A percentile compares a stretch with the other conserved stretches of the same genome.
Evolutionary conservation across 805 yeast genomes (phyloP).

Genomic region (Candida verbasci): DNA sequence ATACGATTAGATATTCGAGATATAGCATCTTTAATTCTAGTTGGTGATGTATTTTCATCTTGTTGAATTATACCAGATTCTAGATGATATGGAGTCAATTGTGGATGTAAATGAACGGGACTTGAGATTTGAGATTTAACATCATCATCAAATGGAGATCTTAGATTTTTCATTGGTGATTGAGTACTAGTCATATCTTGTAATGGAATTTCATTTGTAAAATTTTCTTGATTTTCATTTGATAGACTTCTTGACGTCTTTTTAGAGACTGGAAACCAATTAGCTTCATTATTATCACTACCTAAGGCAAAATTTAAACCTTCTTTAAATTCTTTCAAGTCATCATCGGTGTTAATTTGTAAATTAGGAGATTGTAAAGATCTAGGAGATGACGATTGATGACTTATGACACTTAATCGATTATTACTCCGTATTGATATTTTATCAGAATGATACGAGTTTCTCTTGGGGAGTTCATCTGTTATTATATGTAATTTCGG

Average conservation of each 20-base stretch:
- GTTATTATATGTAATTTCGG: slow-evolving; percentile 2
- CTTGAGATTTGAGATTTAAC: neutral
- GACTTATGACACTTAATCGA: slow-evolving; percentile 6
- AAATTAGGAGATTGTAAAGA: neutral
- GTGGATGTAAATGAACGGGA: neutral
- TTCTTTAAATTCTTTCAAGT: slow-evolving; percentile 27
- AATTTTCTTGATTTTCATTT: neutral
- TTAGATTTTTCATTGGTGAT: neutral
- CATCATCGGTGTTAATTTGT: slow-evolving; percentile 15
- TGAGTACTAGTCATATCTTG: slow-evolving; percentile 7
- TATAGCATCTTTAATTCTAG: slow-evolving; percentile 20
- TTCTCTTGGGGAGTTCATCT: slow-evolving; percentile 3
- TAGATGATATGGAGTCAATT: slow-evolving; percentile 9
- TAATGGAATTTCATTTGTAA: slow-evolving; percentile 17
- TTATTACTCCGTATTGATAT: slow-evolving; percentile 1
- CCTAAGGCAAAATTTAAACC: slow-evolving; percentile 35
- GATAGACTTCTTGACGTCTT: neutral
- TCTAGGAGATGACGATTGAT: slow-evolving; percentile 1
- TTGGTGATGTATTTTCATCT: slow-evolving; percentile 14
- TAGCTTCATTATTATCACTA: slow-evolving; percentile 15
- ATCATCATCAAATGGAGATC: slow-evolving; percentile 6
- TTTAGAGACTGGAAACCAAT: slow-evolving; percentile 26
- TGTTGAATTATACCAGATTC: slow-evolving; percentile 16
- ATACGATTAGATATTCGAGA: slow-evolving; percentile 31
- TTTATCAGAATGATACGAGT: slow-evolving; percentile 4